phyloP scores from a whole-genome alignment of 2,329 filamentous ascomycete genomes.

The Xenoacremonium recifei region DNA sequence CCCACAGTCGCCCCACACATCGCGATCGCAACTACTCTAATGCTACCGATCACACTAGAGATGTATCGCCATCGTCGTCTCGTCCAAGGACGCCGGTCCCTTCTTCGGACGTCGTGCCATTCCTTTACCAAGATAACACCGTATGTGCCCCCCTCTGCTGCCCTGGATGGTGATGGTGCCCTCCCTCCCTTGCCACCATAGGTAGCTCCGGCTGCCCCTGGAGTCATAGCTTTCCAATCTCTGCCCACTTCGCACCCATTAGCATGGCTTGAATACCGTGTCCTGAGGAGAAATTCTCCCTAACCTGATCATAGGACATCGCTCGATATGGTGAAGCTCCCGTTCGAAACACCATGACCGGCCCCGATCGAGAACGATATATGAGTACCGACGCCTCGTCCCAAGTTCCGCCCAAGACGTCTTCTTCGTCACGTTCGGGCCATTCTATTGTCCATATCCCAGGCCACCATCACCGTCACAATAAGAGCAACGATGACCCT shows the following conservation, averaged over 20 bases:
- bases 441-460: slow-evolving; percentile 64
- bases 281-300: slow-evolving; percentile 16
- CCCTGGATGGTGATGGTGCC: no score
- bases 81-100: slow-evolving; percentile 82
- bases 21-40: slow-evolving; percentile 81
- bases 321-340: slow-evolving; percentile 75
- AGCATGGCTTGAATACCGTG: neutral
- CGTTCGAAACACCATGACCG: slow-evolving; percentile 66
- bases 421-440: slow-evolving; percentile 60
- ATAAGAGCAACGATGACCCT: slow-evolving; percentile 66
- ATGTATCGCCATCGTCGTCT: slow-evolving; percentile 72
- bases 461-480: slow-evolving; percentile 64
- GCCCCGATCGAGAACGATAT: slow-evolving; percentile 68
- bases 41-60: slow-evolving; percentile 68
- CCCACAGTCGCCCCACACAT: slow-evolving; percentile 53
- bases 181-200: slow-evolving; percentile 14
- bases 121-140: slow-evolving; percentile 82
- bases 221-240: slow-evolving; percentile 1
- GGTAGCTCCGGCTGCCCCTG: no score
- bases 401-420: slow-evolving; percentile 56
- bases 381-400: slow-evolving; percentile 46
- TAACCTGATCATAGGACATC: slow-evolving; percentile 58
- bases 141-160: slow-evolving; percentile 47
- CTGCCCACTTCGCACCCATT: neutral
- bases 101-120: slow-evolving; percentile 94